phyloP scores from a whole-genome alignment of 2,329 filamentous ascomycete species.

The Fusarium hostae region DNA sequence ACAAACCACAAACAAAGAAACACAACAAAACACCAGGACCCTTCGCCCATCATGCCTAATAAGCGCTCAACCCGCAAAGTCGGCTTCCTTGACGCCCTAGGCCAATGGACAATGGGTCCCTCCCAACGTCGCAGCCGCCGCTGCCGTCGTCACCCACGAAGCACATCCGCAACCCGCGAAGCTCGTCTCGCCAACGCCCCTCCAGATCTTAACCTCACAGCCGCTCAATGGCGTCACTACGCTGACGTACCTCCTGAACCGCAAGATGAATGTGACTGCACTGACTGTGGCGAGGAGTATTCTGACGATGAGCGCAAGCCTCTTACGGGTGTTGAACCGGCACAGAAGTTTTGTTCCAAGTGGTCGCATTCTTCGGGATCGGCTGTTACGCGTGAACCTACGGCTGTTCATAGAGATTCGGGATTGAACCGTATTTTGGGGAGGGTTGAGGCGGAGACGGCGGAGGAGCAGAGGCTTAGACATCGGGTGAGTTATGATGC shows the following conservation, averaged over 20 bases:
- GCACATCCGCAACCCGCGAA: neutral
- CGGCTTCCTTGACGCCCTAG: slow-evolving; percentile 25
- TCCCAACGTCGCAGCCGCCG: neutral
- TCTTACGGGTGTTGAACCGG: neutral
- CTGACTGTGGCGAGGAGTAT: neutral
- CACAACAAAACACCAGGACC: neutral
- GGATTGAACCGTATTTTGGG: neutral
- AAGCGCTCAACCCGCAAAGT: neutral
- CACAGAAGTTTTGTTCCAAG: neutral
- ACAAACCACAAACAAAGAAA: neutral
- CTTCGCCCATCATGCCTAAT: neutral
- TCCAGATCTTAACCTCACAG: slow-evolving; percentile 5
- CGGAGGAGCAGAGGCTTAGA: neutral
- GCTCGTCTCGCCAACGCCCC: slow-evolving; percentile 15
- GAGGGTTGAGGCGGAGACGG: neutral
- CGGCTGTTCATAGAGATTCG: neutral
- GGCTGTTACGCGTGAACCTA: neutral
- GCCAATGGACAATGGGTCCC: slow-evolving; percentile 2
- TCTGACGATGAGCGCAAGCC: neutral
- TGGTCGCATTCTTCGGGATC: slow-evolving; percentile 16
- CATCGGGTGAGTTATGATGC: slow-evolving; percentile 28
- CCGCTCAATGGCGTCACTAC: slow-evolving; percentile 3
- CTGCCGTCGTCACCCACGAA: neutral
- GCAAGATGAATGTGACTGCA: neutral
- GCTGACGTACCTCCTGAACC: neutral